phyloP scores from a whole-genome alignment of 257 asterid species.

The Anisodus acutangulus region DNA sequence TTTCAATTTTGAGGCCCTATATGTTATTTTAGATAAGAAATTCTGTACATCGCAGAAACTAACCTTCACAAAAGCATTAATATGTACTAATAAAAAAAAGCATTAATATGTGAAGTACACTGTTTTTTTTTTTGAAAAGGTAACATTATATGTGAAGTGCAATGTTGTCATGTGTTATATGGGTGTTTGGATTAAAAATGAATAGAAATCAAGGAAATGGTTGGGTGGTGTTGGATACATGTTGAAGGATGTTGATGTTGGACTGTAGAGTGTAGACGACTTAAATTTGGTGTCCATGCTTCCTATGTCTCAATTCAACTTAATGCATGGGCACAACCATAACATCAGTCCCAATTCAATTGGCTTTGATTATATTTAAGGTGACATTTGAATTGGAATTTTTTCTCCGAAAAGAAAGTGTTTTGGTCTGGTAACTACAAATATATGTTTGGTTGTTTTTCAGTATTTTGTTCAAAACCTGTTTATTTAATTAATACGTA shows the following conservation, averaged over 20 bases:
- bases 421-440: not conserved
- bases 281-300: constrained; percentile 19
- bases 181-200: constrained; percentile 10
- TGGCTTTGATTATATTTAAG: not conserved
- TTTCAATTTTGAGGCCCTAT: not conserved
- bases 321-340: not conserved
- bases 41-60: not conserved
- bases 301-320: not conserved
- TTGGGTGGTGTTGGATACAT: constrained; percentile 8
- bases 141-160: not conserved
- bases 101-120: too few species aligned
- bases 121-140: too few species aligned
- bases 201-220: not conserved
- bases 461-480: not conserved
- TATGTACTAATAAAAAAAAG: too few species aligned
- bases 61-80: constrained; percentile 15
- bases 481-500: not conserved
- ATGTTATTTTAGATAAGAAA: constrained; percentile 11
- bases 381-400: not conserved
- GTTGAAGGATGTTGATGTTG: constrained; percentile 14
- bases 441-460: not conserved
- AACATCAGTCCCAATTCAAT: not conserved
- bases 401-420: not conserved
- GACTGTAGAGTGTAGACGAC: not conserved
- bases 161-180: not conserved